These are phyloP conservation scores for Metschnikowia cubensis DNA, from an alignment of 805 yeast genomes.

Conservation along the genomic window DNA sequence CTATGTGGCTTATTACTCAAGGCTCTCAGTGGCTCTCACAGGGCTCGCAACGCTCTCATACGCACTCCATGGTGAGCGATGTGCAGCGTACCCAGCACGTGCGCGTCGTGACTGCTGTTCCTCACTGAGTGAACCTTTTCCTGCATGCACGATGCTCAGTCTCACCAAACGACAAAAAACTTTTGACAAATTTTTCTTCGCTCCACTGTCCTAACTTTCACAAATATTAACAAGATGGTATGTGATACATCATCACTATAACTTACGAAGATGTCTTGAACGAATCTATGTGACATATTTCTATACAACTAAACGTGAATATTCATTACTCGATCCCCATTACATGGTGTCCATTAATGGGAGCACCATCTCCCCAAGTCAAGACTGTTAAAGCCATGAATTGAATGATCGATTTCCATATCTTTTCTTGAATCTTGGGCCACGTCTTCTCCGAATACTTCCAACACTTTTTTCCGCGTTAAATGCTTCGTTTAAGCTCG, in stretches of 20 bases:
- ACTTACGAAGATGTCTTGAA: not conserved
- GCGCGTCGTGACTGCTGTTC: constrained; percentile 17
- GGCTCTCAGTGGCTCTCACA: too few species aligned
- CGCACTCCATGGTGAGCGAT: not conserved
- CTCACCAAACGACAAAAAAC: constrained; percentile 17
- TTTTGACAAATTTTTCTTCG: constrained; percentile 19
- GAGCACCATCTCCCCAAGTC: too few species aligned
- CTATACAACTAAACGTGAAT: not conserved
- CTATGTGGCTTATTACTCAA: too few species aligned
- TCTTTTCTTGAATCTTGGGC: too few species aligned
- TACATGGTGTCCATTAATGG: too few species aligned
- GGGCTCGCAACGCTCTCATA: not conserved
- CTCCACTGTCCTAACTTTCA: constrained; percentile 17
- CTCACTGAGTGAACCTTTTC: constrained; percentile 7
- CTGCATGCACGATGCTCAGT: constrained; percentile 16
- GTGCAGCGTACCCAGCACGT: constrained; percentile 10
- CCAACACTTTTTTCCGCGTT: too few species aligned
- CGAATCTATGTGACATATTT: not conserved
- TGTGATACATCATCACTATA: constrained; percentile 7
- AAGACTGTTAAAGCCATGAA: too few species aligned
- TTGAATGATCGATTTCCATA: too few species aligned
- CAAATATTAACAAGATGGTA: constrained; percentile 22
- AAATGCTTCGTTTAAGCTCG: too few species aligned
- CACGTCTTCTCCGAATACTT: too few species aligned
- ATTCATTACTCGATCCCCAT: not conserved